Percentiles rank a stretch among this genome's conserved stretches.
Evolutionary conservation across 371 early-diverging fungal genomes (phyloP).

Genomic region (Conidiobolus incongruus): DNA sequence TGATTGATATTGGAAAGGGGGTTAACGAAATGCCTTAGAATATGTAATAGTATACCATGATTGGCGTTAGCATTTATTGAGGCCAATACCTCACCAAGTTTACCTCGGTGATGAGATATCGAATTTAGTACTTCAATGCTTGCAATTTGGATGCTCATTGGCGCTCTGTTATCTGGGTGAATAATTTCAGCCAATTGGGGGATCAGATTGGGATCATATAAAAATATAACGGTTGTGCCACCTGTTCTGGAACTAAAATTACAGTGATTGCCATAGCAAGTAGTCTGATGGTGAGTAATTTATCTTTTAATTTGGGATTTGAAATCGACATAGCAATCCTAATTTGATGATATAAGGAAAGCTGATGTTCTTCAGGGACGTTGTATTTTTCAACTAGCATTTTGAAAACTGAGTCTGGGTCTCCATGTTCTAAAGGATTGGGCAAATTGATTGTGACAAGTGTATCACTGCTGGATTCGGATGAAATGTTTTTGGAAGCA

Average conservation of each 20-base stretch:
- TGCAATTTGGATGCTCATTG: slow-evolving; percentile 44
- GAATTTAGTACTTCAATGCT: slow-evolving; percentile 62
- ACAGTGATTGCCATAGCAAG: slow-evolving; percentile 41
- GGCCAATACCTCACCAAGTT: slow-evolving; percentile 53
- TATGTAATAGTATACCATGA: slow-evolving; percentile 71
- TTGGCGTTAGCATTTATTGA: slow-evolving; percentile 82
- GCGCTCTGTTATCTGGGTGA: slow-evolving; percentile 35
- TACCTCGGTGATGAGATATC: slow-evolving; percentile 46
- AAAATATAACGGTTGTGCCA: slow-evolving; percentile 48
- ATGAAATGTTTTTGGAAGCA: background rate
- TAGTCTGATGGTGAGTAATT: slow-evolving; percentile 45
- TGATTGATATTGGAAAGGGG: slow-evolving; percentile 4
- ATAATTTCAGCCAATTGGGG: slow-evolving; percentile 48
- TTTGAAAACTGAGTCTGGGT: slow-evolving; percentile 16
- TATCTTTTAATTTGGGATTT: slow-evolving; percentile 18
- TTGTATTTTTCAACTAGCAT: slow-evolving; percentile 27
- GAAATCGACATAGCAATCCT: slow-evolving; percentile 38
- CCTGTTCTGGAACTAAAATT: slow-evolving; percentile 35
- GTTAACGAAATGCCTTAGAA: slow-evolving; percentile 12
- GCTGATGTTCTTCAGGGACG: slow-evolving; percentile 53
- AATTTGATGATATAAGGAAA: slow-evolving; percentile 53
- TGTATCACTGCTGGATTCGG: background rate
- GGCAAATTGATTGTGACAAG: slow-evolving; percentile 11
- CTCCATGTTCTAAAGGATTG: slow-evolving; percentile 6
- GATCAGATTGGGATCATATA: slow-evolving; percentile 65